Conservation (phyloP, 2,329 filamentous ascomycete genomes). For the Colletotrichum agaves region DNA sequence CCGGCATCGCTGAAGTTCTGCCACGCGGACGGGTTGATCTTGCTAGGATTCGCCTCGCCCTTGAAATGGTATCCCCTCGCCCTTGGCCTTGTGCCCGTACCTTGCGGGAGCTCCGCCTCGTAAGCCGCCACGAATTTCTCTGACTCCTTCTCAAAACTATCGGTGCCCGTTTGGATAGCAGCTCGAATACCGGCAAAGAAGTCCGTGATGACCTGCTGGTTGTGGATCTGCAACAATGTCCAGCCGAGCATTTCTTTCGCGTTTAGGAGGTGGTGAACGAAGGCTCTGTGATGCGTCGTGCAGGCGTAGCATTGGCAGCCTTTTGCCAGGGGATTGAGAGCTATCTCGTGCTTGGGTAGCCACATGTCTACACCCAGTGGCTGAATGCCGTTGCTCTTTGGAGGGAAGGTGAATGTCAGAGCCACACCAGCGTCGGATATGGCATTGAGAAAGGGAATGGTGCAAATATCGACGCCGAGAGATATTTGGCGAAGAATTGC, state of each 20-base stretch:
- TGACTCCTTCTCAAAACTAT: slow-evolving; percentile 67
- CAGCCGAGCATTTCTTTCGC: slow-evolving; percentile 98
- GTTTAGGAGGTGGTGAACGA: slow-evolving; percentile 84
- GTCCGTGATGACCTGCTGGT: slow-evolving; percentile 75
- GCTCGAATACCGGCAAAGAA: slow-evolving; percentile 80
- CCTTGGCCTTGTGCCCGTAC: slow-evolving; percentile 81
- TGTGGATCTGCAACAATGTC: slow-evolving; percentile 93
- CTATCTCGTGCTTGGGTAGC: slow-evolving; percentile 68
- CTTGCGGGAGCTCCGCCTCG: slow-evolving; percentile 75
- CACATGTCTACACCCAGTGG: slow-evolving; percentile 85
- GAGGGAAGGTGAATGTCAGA: slow-evolving; percentile 78
- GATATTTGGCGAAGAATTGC: slow-evolving; percentile 80
- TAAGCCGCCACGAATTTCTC: slow-evolving; percentile 65
- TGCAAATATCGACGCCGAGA: slow-evolving; percentile 83
- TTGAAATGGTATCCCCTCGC: slow-evolving; percentile 86
- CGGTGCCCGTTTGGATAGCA: slow-evolving; percentile 68
- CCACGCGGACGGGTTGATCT: slow-evolving; percentile 76
- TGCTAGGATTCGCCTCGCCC: slow-evolving; percentile 71
- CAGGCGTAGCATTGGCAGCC: slow-evolving; percentile 87
- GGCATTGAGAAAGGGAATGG: slow-evolving; percentile 77
- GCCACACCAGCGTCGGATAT: slow-evolving; percentile 88
- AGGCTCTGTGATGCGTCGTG: slow-evolving; percentile 84
- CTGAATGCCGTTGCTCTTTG: slow-evolving; percentile 31
- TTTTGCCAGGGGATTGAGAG: slow-evolving; percentile 69
- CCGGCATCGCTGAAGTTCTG: slow-evolving; percentile 58